Base-by-base conservation (phyloP, 805 yeast species). In the Scheffersomyces spartinae region DNA sequence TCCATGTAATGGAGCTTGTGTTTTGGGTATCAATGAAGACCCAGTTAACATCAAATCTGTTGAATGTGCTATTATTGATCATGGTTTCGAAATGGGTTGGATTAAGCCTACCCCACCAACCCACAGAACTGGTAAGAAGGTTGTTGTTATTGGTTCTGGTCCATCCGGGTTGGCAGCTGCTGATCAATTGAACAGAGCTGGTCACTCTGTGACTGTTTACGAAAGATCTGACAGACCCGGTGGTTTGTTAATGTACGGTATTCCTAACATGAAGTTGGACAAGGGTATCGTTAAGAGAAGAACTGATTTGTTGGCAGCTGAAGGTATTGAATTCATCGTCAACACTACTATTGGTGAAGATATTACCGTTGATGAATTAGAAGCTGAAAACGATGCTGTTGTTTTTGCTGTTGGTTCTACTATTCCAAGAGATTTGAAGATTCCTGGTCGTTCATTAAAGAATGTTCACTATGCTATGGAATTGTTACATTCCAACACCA, bases 201-300 rank as follows among this genome's bases (percentile, higher is more conserved):
- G 98, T 30, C 98, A 88, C 55, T 42, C 50, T 9, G 96, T 91
- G 26, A 82, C 86, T 18, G 91, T 88, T 24, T 88, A 78, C 52
- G 98, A 88, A 61, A 74, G 97, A 51, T 66, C 86, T 26, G 96
- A 91, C 60, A 74, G 96, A 53, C 80, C 88, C 25, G 98, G 98
- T 66, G 98, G 98, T 30, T 67, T 88, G 49, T 57, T 88, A 61
- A 91, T 91, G 97, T 88, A 88, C 55, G 98, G 98, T 72, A 88
- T 88, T 58, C 98, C 98, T 41, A 88, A 88, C 67, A 88, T 88
- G 98, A 88, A 88, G 64, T 68, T 88, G 42, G 98, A 88, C 57
- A 88, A 88, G 67, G 64, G 76, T 13, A 71, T 91, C 48, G 95
- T 88, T 32, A 81, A 84, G 62, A 75, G 97, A 50, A 84, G 97